A percentile compares a stretch with the other conserved stretches of the same genome.
These are phyloP conservation scores for Agastache rugosa DNA, from an alignment of 257 asterid species.

Conservation along the genomic window DNA sequence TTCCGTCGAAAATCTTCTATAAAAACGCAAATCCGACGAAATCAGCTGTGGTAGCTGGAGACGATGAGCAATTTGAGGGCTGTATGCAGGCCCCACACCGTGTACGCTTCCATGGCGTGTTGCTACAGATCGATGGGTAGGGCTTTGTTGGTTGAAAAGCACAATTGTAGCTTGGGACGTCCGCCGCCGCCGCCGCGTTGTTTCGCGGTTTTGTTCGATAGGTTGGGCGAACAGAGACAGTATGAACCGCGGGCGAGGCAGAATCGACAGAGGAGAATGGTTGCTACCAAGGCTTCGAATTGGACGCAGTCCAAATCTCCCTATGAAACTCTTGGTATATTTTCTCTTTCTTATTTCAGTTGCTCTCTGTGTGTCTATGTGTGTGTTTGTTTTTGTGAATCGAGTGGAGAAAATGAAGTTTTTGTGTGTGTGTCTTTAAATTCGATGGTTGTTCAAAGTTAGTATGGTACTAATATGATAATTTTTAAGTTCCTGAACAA, in stretches of 20 bases:
- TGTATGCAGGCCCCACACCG: conserved; percentile 68
- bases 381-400: not conserved
- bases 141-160: conserved; percentile 52
- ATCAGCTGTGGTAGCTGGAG: conserved; percentile 18
- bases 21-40: not conserved
- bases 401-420: not conserved
- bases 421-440: not conserved
- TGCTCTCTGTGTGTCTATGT: not conserved
- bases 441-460: not conserved
- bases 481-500: not conserved
- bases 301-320: conserved; percentile 90
- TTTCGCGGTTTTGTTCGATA: conserved; percentile 48
- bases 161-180: conserved; percentile 36
- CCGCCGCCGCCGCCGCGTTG: conserved; percentile 42
- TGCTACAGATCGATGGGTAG: conserved; percentile 64
- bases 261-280: conserved; percentile 82
- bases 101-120: conserved; percentile 65
- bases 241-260: conserved; percentile 48
- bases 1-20: not conserved
- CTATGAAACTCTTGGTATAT: conserved; percentile 77
- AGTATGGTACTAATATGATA: not conserved
- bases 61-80: conserved; percentile 77
- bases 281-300: conserved; percentile 72
- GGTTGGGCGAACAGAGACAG: conserved; percentile 41
- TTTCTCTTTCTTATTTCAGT: not conserved